Evolutionary conservation across 2,329 filamentous ascomycete genomes (phyloP).

Genomic region (Penicillium expansum): DNA sequence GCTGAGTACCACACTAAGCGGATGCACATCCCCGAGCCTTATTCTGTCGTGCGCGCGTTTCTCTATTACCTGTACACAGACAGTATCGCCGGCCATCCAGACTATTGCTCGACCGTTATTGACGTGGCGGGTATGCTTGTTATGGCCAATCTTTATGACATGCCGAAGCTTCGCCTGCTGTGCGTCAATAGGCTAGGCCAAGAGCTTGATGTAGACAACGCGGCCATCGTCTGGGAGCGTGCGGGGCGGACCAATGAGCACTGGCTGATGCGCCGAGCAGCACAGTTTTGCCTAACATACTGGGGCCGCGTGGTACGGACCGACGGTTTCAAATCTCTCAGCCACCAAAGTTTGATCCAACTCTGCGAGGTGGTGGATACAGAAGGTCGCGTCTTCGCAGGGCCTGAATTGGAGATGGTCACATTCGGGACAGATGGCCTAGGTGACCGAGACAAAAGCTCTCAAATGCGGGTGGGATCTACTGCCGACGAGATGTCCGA

Average conservation of each 20-base stretch:
- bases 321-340: slow-evolving; percentile 77
- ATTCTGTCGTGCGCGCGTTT: slow-evolving; percentile 89
- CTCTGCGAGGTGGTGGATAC: slow-evolving; percentile 90
- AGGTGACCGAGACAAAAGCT: slow-evolving; percentile 36
- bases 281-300: slow-evolving; percentile 83
- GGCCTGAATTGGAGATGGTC: slow-evolving; percentile 72
- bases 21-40: slow-evolving; percentile 97
- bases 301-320: slow-evolving; percentile 95
- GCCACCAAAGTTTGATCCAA: slow-evolving; percentile 77
- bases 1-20: slow-evolving; percentile 93
- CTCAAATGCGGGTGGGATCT: slow-evolving; percentile 28
- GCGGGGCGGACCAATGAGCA: slow-evolving; percentile 87
- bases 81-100: slow-evolving; percentile 66
- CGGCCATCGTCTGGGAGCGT: slow-evolving; percentile 94
- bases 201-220: slow-evolving; percentile 91
- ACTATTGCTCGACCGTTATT: slow-evolving; percentile 62
- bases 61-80: slow-evolving; percentile 97
- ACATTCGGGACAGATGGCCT: slow-evolving; percentile 51
- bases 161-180: slow-evolving; percentile 84
- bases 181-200: slow-evolving; percentile 87
- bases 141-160: slow-evolving; percentile 97
- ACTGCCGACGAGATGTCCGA: slow-evolving; percentile 40
- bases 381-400: slow-evolving; percentile 85
- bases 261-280: slow-evolving; percentile 86
- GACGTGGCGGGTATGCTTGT: slow-evolving; percentile 93